These are phyloP conservation scores for Striga asiatica DNA, from an alignment of 257 asterid genomes.

Conservation along the genomic window DNA sequence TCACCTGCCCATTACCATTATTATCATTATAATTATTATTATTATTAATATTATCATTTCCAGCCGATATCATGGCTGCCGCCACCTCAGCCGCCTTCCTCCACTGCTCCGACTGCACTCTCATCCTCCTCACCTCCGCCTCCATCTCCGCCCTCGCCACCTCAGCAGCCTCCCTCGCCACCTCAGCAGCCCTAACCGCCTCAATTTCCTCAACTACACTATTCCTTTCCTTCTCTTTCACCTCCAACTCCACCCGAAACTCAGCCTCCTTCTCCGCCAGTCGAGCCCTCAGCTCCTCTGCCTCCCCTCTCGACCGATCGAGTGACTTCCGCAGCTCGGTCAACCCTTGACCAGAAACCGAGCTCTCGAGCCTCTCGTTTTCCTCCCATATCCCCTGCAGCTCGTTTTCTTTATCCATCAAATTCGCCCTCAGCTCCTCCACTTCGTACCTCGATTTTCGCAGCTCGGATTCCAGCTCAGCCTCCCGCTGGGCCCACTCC, in stretches of 20 bases:
- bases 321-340: constrained; percentile 26
- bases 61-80: constrained; percentile 69
- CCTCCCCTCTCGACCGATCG: constrained; percentile 27
- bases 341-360: no score
- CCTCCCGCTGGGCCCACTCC: constrained; percentile 39
- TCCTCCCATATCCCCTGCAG: constrained; percentile 80
- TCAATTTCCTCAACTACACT: constrained; percentile 18
- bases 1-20: constrained; percentile 26
- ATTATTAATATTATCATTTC: constrained; percentile 25
- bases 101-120: constrained; percentile 96
- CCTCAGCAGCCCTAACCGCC: constrained; percentile 44
- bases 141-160: constrained; percentile 69
- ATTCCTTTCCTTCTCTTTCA: constrained; percentile 7
- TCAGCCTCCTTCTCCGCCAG: constrained; percentile 48
- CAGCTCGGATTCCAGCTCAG: constrained; percentile 39
- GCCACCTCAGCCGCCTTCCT: constrained; percentile 98
- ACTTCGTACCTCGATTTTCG: constrained; percentile 33
- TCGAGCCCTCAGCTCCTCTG: constrained; percentile 32
- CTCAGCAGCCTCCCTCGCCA: constrained; percentile 62
- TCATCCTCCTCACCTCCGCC: constrained; percentile 58
- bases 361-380: constrained; percentile 66
- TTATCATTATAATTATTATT: constrained; percentile 27
- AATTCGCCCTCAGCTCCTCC: constrained; percentile 70
- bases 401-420: constrained; percentile 89
- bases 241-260: constrained; percentile 35